Conservation (phyloP, 2,329 filamentous ascomycete genomes). For the Tolypocladium guangdongense region DNA sequence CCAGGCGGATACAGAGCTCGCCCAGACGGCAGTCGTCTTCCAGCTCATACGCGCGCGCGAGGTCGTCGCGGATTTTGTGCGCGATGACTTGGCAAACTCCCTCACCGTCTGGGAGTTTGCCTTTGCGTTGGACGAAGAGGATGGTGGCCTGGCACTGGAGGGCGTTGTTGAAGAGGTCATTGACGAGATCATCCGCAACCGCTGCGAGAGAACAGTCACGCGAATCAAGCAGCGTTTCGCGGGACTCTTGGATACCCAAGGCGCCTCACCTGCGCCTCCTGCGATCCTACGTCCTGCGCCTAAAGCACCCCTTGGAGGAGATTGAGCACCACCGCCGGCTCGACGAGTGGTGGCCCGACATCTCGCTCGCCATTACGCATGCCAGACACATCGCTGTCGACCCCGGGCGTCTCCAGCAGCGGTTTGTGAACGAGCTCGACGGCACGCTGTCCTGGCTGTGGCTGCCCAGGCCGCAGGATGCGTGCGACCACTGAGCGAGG, state of each 20-base stretch:
- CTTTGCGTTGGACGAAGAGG: slow-evolving; percentile 12
- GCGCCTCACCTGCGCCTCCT: slow-evolving; percentile 18
- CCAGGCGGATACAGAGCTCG: slow-evolving; percentile 8
- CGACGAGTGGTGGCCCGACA: slow-evolving; percentile 28
- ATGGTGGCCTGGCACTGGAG: slow-evolving; percentile 9
- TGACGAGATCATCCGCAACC: slow-evolving; percentile 6
- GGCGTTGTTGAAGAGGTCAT: slow-evolving; percentile 10
- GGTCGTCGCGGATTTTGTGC: slow-evolving; percentile 18
- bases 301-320: slow-evolving; percentile 21
- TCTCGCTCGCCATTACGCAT: slow-evolving; percentile 25
- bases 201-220: slow-evolving; percentile 7
- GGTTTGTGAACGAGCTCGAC: slow-evolving; percentile 17
- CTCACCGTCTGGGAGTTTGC: slow-evolving; percentile 23
- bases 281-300: slow-evolving; percentile 20
- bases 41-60: slow-evolving; percentile 20
- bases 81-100: slow-evolving; percentile 18
- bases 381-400: slow-evolving; percentile 16
- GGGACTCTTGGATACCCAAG: slow-evolving; percentile 15
- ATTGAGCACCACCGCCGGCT: slow-evolving; percentile 24
- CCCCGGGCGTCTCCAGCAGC: slow-evolving; percentile 4
- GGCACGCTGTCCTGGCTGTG: slow-evolving; percentile 19
- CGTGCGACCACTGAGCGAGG: slow-evolving; percentile 22
- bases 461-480: slow-evolving; percentile 12
- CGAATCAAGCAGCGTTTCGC: slow-evolving; percentile 11
- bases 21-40: slow-evolving; percentile 15